Conservation (phyloP, 768 basidiomycete species). For the Tubosaeta brunneosetosa region DNA sequence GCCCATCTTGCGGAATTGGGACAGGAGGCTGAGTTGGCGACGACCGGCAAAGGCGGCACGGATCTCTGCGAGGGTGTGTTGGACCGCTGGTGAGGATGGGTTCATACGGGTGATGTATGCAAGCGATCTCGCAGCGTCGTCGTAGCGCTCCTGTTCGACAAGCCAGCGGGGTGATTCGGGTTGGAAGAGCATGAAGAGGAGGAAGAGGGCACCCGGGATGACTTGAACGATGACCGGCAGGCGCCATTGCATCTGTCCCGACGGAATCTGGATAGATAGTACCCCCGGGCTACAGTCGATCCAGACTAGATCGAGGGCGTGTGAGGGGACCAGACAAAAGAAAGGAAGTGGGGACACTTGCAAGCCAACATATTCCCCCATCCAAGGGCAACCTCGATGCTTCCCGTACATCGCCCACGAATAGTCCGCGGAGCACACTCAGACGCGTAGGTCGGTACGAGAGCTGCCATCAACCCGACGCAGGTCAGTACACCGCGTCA, state of each 20-base stretch:
- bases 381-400: conserved; percentile 30
- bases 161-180: conserved; percentile 42
- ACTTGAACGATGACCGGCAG: too few relatives aligned
- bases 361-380: conserved; percentile 33
- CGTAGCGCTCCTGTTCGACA: conserved; percentile 32
- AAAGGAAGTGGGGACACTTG: conserved; percentile 11
- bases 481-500: neutral
- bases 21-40: conserved; percentile 18
- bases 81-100: conserved; percentile 25
- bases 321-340: neutral
- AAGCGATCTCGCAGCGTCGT: conserved; percentile 31
- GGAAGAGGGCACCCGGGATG: conserved; percentile 20
- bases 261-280: neutral
- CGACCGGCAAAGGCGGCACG: conserved; percentile 33
- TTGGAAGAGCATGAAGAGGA: conserved; percentile 34
- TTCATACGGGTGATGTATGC: conserved; percentile 26
- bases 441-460: conserved; percentile 36
- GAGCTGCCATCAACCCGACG: conserved; percentile 34
- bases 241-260: too few relatives aligned
- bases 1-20: conserved; percentile 33
- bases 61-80: conserved; percentile 33
- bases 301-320: conserved; percentile 26
- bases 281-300: too few relatives aligned
- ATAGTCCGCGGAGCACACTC: conserved; percentile 36
- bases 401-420: conserved; percentile 35